phyloP scores from a whole-genome alignment of 495 filamentous ascomycete species.

The Gamarada debralockiae region DNA sequence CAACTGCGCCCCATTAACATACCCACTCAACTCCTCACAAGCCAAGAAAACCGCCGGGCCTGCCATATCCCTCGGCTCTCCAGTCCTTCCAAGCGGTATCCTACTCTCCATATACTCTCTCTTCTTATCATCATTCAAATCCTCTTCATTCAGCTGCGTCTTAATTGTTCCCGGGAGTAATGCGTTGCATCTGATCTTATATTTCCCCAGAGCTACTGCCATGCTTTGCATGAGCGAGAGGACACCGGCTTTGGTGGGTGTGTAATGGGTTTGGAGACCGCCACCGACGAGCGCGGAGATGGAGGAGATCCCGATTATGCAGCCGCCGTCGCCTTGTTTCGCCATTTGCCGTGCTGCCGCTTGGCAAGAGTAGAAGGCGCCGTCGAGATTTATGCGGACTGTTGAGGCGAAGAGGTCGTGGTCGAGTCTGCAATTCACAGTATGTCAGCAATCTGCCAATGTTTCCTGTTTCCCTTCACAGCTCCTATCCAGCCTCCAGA shows the following conservation, averaged over 20 bases:
- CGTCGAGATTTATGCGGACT: constrained; percentile 75
- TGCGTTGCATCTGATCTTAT: constrained; percentile 80
- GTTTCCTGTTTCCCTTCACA: neutral
- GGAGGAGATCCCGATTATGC: constrained; percentile 80
- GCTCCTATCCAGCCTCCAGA: too few relatives aligned
- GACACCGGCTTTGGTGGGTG: constrained; percentile 86
- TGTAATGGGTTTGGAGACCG: constrained; percentile 78
- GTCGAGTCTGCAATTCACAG: constrained; percentile 37
- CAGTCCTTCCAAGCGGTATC: constrained; percentile 75
- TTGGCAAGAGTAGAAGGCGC: constrained; percentile 81
- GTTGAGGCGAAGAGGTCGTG: constrained; percentile 60
- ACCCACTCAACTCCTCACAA: constrained; percentile 70
- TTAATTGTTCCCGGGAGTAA: constrained; percentile 80
- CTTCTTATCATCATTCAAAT: constrained; percentile 69
- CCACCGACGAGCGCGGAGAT: constrained; percentile 85
- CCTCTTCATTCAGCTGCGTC: constrained; percentile 83
- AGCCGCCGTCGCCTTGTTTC: constrained; percentile 59
- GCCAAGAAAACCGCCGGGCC: constrained; percentile 87
- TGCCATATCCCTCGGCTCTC: constrained; percentile 63
- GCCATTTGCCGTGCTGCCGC: constrained; percentile 82
- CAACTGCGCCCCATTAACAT: constrained; percentile 79
- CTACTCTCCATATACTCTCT: constrained; percentile 77
- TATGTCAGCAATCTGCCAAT: neutral
- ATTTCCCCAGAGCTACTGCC: constrained; percentile 72
- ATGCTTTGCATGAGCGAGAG: constrained; percentile 80